Percentiles rank a stretch among this genome's conserved stretches.
phyloP scores from a whole-genome alignment of 331 rosid genomes.

The Rhamnella rubrinervis region DNA sequence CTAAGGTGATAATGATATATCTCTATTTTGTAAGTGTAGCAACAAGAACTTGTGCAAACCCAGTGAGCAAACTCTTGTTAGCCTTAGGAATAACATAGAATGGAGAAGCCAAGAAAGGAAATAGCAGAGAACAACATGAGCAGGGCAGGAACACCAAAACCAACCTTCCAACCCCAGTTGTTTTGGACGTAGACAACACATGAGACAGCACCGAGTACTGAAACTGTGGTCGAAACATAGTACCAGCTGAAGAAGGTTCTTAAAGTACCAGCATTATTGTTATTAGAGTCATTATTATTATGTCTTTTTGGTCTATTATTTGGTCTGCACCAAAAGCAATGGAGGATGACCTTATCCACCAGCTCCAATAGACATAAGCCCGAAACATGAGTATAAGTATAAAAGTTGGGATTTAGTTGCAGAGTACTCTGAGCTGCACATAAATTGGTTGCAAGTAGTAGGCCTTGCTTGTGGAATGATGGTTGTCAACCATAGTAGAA shows the following conservation, averaged over 20 bases:
- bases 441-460: not conserved
- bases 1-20: constrained; percentile 18
- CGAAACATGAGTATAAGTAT: constrained; percentile 33
- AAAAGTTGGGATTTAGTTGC: constrained; percentile 13
- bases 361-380: constrained; percentile 44
- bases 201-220: constrained; percentile 48
- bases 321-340: constrained; percentile 74
- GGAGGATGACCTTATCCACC: constrained; percentile 63
- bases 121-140: constrained; percentile 37
- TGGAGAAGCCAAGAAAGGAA: constrained; percentile 42
- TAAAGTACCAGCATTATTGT: constrained; percentile 30
- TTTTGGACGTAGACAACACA: constrained; percentile 45
- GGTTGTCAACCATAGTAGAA: constrained; percentile 11
- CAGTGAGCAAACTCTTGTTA: constrained; percentile 27
- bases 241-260: constrained; percentile 67
- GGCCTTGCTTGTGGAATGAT: constrained; percentile 6
- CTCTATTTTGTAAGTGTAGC: constrained; percentile 38
- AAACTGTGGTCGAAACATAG: constrained; percentile 42
- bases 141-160: constrained; percentile 42
- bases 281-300: constrained; percentile 34
- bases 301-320: constrained; percentile 23
- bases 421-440: not conserved
- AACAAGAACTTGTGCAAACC: constrained; percentile 34
- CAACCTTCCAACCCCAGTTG: constrained; percentile 44
- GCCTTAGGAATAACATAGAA: constrained; percentile 34